Evolutionary conservation across 2,329 filamentous ascomycete genomes (phyloP).

Genomic region (Trichoderma sp.): DNA sequence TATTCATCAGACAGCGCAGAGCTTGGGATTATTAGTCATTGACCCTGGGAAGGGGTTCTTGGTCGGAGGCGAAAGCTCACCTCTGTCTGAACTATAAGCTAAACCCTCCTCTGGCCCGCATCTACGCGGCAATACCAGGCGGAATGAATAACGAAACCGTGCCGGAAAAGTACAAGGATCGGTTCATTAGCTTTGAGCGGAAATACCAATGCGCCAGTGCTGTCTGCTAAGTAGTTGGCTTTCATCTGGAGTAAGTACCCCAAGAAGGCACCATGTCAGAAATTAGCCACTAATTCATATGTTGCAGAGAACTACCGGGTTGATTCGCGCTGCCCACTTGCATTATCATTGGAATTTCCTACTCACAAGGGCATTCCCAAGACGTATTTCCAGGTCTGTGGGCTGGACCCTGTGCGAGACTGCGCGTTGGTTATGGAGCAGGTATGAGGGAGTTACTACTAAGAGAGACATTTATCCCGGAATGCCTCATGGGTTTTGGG

Average conservation of each 20-base stretch:
- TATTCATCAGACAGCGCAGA: constrained; percentile 13
- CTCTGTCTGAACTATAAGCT: constrained; percentile 23
- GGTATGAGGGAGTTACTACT: constrained; percentile 27
- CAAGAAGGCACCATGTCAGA: not conserved
- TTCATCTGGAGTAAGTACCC: constrained; percentile 27
- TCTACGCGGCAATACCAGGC: constrained; percentile 27
- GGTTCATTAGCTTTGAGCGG: constrained; percentile 32
- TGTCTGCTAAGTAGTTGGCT: constrained; percentile 24
- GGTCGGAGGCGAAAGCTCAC: constrained; percentile 29
- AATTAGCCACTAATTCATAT: not conserved
- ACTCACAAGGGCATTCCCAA: constrained; percentile 27
- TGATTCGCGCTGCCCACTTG: constrained; percentile 26
- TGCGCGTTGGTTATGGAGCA: constrained; percentile 31
- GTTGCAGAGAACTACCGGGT: constrained; percentile 28
- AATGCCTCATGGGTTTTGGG: constrained; percentile 33
- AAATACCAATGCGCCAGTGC: constrained; percentile 26
- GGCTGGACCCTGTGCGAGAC: constrained; percentile 31
- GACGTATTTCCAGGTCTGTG: constrained; percentile 34
- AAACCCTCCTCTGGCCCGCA: constrained; percentile 28
- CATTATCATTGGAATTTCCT: constrained; percentile 26
- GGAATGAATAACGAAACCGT: constrained; percentile 25
- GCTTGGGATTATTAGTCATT: constrained; percentile 25
- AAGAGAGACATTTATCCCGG: constrained; percentile 31
- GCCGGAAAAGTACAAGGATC: constrained; percentile 30
- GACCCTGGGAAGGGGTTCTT: constrained; percentile 27